Conservation (phyloP, 2,329 filamentous ascomycete species). For the Aspergillus uvarum region DNA sequence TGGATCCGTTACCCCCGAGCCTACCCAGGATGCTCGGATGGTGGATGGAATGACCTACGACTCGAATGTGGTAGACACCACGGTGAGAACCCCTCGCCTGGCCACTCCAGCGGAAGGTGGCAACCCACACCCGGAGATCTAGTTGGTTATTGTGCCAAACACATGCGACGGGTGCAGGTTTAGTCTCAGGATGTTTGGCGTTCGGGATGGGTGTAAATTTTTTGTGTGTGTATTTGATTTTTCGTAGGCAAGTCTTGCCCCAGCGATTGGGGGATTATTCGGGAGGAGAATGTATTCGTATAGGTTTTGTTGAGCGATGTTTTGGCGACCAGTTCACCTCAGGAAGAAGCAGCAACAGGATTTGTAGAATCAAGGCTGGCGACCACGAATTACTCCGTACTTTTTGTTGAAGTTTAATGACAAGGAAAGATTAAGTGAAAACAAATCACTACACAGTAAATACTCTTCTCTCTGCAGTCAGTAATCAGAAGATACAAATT, state of each 20-base stretch:
- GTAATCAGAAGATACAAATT: too few relatives aligned
- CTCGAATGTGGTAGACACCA: conserved; percentile 64
- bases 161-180: neutral
- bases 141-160: neutral
- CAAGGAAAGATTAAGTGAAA: too few relatives aligned
- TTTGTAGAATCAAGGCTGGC: neutral
- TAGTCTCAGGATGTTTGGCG: neutral
- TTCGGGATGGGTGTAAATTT: neutral
- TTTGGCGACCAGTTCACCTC: neutral
- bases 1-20: conserved; percentile 44
- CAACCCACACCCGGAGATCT: conserved; percentile 1
- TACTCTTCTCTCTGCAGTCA: too few relatives aligned
- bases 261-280: neutral
- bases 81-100: conserved; percentile 58
- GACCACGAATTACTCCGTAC: too few relatives aligned
- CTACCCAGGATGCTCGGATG: conserved; percentile 59
- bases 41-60: conserved; percentile 67
- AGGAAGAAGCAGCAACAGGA: neutral
- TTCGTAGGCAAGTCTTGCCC: neutral
- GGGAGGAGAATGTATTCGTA: conserved; percentile 1
- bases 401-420: too few relatives aligned
- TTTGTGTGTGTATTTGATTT: neutral
- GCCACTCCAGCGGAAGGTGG: conserved; percentile 33
- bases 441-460: too few relatives aligned
- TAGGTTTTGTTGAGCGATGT: neutral